Conservation (phyloP, 257 asterid species). For the Petunia secreta region DNA sequence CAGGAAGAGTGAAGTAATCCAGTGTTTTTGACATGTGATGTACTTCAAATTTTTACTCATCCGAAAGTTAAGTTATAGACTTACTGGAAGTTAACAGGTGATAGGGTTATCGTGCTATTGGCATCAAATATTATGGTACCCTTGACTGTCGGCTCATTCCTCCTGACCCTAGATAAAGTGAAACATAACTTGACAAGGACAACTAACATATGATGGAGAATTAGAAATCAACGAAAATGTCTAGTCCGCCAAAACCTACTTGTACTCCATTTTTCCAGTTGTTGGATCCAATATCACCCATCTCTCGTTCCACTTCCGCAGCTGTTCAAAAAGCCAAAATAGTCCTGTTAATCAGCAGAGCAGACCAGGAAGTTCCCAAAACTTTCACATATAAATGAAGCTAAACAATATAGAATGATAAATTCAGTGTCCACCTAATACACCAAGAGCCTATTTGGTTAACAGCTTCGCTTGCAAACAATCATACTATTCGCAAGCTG, state of each 20-base stretch:
- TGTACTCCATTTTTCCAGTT: constrained; percentile 98
- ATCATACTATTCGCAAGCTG: neutral
- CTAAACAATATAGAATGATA: constrained; percentile 9
- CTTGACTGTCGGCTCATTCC: constrained; percentile 88
- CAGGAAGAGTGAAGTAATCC: constrained; percentile 17
- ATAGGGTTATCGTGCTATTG: constrained; percentile 84
- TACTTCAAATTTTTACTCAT: neutral
- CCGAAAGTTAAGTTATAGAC: constrained; percentile 36
- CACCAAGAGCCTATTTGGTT: neutral
- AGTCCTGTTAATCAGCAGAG: constrained; percentile 23
- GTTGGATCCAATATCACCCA: constrained; percentile 99
- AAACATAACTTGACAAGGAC: constrained; percentile 17
- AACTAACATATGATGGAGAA: constrained; percentile 19
- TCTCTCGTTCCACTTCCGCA: constrained; percentile 97
- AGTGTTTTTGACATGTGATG: constrained; percentile 11
- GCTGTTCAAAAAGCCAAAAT: constrained; percentile 50
- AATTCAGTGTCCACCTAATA: neutral
- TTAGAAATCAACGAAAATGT: constrained; percentile 12
- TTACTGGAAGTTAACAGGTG: constrained; percentile 98
- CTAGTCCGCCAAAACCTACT: constrained; percentile 52
- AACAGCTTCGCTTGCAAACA: constrained; percentile 6
- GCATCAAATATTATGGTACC: constrained; percentile 90
- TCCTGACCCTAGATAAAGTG: constrained; percentile 61
- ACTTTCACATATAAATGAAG: constrained; percentile 25
- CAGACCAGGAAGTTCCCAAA: constrained; percentile 24